phyloP scores from a whole-genome alignment of 768 basidiomycete species.

The Russula vinacea region DNA sequence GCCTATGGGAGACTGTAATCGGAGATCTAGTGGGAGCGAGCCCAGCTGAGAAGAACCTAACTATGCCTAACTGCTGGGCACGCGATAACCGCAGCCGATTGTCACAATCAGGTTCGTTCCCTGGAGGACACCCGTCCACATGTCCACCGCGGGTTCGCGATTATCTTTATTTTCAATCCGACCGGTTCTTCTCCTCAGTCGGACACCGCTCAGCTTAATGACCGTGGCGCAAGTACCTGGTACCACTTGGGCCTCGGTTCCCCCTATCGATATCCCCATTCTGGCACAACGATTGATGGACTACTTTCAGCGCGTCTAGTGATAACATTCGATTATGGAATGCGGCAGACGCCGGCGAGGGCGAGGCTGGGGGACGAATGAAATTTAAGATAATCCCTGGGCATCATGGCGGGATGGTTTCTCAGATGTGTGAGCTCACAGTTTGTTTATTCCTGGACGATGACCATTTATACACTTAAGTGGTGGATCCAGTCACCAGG shows the following conservation, averaged over 20 bases:
- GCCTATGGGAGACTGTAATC: too few relatives aligned
- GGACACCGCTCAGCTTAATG: too few relatives aligned
- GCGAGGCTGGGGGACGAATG: constrained; percentile 62
- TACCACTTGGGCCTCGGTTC: constrained; percentile 5
- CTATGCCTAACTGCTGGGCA: too few relatives aligned
- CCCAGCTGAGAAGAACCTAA: too few relatives aligned
- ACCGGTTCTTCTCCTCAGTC: too few relatives aligned
- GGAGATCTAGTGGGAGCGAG: too few relatives aligned
- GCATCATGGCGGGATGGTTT: constrained; percentile 92
- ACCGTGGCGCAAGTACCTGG: too few relatives aligned
- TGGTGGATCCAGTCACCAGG: constrained; percentile 86
- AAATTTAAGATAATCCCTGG: constrained; percentile 95
- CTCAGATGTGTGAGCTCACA: constrained; percentile 76
- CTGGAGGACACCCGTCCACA: too few relatives aligned
- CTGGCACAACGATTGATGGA: constrained; percentile 10
- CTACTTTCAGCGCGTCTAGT: constrained; percentile 67
- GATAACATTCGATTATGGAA: constrained; percentile 97
- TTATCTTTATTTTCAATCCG: too few relatives aligned
- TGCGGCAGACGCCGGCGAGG: constrained; percentile 69
- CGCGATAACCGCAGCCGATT: too few relatives aligned
- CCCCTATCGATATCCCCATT: constrained; percentile 17
- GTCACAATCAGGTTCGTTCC: too few relatives aligned
- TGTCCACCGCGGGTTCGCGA: too few relatives aligned
- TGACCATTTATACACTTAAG: constrained; percentile 41
- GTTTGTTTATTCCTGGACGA: constrained; percentile 29